These are phyloP conservation scores for Erodium trifolium DNA, from an alignment of 441 rosid species.

Conservation along the genomic window DNA sequence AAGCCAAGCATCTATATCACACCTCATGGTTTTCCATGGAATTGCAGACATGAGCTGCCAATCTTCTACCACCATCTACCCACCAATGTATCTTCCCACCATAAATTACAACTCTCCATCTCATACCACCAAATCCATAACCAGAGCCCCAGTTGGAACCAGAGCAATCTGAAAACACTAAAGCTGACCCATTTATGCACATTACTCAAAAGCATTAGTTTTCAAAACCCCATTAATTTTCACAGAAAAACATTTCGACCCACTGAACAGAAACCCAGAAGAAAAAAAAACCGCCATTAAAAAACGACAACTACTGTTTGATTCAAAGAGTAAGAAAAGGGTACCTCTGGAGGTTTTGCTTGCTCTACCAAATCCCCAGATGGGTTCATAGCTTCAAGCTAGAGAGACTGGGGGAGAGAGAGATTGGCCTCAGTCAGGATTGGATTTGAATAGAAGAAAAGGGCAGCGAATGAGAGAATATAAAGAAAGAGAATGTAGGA, in stretches of 20 bases:
- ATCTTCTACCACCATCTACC: not conserved
- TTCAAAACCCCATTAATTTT: not conserved
- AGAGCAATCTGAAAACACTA: not conserved
- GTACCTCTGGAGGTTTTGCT: constrained; percentile 44
- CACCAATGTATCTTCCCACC: not conserved
- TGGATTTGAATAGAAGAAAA: constrained; percentile 19
- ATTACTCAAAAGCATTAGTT: not conserved
- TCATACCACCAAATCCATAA: not conserved
- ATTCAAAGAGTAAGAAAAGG: constrained; percentile 4
- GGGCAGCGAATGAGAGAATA: constrained; percentile 19
- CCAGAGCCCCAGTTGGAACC: too few species aligned
- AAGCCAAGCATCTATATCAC: not conserved
- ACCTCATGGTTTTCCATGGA: too few species aligned
- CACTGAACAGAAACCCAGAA: constrained; percentile 5
- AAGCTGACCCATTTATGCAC: constrained; percentile 1
- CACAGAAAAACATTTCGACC: not conserved
- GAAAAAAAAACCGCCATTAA: not conserved
- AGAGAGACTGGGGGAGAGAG: not conserved
- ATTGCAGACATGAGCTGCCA: not conserved
- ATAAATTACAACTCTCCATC: not conserved
- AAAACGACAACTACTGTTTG: not conserved
- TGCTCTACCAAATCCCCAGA: constrained; percentile 36
- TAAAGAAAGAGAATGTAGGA: constrained; percentile 30
- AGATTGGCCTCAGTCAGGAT: not conserved
- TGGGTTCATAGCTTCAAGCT: constrained; percentile 37